phyloP scores from a whole-genome alignment of 208 protist genomes.

The Vickermania ingenoplastis region DNA sequence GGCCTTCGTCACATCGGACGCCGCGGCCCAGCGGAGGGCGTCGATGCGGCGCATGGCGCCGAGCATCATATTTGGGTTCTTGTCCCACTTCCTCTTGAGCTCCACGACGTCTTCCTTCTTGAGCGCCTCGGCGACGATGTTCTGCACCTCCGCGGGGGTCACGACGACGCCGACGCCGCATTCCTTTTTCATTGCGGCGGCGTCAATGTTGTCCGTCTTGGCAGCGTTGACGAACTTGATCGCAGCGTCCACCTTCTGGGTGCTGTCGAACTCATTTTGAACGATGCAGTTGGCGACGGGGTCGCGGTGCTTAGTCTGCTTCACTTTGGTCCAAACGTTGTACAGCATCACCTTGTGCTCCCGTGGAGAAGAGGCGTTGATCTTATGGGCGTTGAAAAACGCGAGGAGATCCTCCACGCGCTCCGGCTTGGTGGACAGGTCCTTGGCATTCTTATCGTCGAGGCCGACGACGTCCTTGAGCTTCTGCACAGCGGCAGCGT shows the following conservation, averaged over 20 bases:
- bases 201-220: constrained; percentile 24
- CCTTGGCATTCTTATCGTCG: constrained; percentile 82
- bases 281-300: constrained; percentile 49
- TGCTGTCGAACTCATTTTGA: constrained; percentile 52
- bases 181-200: constrained; percentile 35
- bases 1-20: constrained; percentile 43
- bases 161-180: constrained; percentile 76
- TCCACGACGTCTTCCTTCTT: constrained; percentile 27
- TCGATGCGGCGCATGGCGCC: constrained; percentile 68
- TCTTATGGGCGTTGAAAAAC: constrained; percentile 53
- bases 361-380: constrained; percentile 36
- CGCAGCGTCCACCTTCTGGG: constrained; percentile 81
- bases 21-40: constrained; percentile 70
- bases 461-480: constrained; percentile 77
- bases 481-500: constrained; percentile 20
- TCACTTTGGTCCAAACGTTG: constrained; percentile 80
- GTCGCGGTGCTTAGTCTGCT: constrained; percentile 56
- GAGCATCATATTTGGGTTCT: constrained; percentile 77
- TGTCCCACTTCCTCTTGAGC: constrained; percentile 65
- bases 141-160: constrained; percentile 27
- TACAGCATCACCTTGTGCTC: constrained; percentile 85
- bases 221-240: constrained; percentile 64
- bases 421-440: constrained; percentile 78
- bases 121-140: constrained; percentile 47
- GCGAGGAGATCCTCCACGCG: constrained; percentile 71